These are phyloP conservation scores for Ogataea philodendri DNA, from an alignment of 805 yeast species.

Conservation along the genomic window DNA sequence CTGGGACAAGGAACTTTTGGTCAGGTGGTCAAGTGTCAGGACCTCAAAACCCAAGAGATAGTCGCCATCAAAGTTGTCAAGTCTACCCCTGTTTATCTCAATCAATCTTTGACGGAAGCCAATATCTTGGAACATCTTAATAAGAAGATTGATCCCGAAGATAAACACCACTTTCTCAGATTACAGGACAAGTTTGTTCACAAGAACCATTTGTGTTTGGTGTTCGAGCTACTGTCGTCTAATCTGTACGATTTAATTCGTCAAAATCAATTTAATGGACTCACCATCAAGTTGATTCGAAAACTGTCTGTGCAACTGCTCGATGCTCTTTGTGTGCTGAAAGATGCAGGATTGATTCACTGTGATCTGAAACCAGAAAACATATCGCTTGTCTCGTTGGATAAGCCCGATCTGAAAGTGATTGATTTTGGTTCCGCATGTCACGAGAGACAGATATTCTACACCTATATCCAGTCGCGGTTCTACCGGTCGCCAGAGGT, in stretches of 20 bases:
- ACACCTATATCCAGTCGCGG: conserved; percentile 88
- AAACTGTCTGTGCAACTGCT: conserved; percentile 77
- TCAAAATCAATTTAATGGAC: conserved; percentile 91
- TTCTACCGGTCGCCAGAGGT: conserved; percentile 96
- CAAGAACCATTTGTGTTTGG: conserved; percentile 88
- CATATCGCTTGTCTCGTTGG: conserved; percentile 74
- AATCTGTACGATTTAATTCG: conserved; percentile 87
- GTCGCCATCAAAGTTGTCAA: conserved; percentile 95
- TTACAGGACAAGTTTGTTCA: conserved; percentile 88
- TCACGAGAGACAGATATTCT: conserved; percentile 83
- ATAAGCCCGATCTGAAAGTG: conserved; percentile 82
- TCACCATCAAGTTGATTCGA: conserved; percentile 74
- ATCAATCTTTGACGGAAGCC: conserved; percentile 90
- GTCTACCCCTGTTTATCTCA: conserved; percentile 84
- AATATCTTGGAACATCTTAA: conserved; percentile 79
- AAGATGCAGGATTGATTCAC: conserved; percentile 82
- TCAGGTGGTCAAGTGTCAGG: conserved; percentile 93
- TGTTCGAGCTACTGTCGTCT: conserved; percentile 83
- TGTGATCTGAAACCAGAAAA: conserved; percentile 98
- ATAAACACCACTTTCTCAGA: conserved; percentile 71
- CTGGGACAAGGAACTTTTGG: conserved; percentile 98
- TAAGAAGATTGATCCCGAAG: conserved; percentile 62
- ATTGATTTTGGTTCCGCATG: conserved; percentile 97
- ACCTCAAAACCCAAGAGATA: conserved; percentile 68
- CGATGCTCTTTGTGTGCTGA: conserved; percentile 76